Evolutionary conservation across 2,329 filamentous ascomycete genomes (phyloP).

Genomic region (Xylariomycetidae sp.): DNA sequence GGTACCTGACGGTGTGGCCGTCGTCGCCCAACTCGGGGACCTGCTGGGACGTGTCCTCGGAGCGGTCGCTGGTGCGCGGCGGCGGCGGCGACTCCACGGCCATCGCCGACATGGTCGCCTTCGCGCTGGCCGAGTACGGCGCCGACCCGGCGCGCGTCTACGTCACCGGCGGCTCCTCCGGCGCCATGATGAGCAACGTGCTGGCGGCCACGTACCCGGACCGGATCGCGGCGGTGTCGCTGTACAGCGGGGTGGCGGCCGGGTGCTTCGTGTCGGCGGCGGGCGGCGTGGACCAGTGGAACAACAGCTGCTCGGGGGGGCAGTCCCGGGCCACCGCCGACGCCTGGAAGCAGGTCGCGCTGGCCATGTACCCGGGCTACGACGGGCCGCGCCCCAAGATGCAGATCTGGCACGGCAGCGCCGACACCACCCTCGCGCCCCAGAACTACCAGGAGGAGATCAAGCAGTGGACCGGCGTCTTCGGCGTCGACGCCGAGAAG

Average conservation of each 20-base stretch:
- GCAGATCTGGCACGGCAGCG: constrained; percentile 52
- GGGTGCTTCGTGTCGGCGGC: constrained; percentile 35
- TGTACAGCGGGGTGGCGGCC: constrained; percentile 35
- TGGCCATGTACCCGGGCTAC: constrained; percentile 44
- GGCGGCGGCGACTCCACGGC: constrained; percentile 31
- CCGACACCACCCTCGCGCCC: constrained; percentile 42
- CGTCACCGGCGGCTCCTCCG: constrained; percentile 30
- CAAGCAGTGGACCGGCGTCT: constrained; percentile 49
- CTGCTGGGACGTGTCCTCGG: constrained; percentile 54
- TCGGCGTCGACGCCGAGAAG: constrained; percentile 34
- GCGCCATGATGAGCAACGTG: constrained; percentile 35
- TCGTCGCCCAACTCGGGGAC: constrained; percentile 39
- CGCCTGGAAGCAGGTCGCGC: constrained; percentile 41
- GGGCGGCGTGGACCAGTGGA: constrained; percentile 42
- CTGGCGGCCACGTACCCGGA: constrained; percentile 37
- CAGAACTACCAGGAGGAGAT: constrained; percentile 53
- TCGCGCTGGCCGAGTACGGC: constrained; percentile 26
- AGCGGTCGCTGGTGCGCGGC: constrained; percentile 27
- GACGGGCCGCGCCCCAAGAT: constrained; percentile 44
- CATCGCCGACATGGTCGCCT: constrained; percentile 32
- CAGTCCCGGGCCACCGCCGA: constrained; percentile 35
- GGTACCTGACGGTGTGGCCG: constrained; percentile 44
- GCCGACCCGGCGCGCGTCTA: constrained; percentile 25
- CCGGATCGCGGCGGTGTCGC: constrained; percentile 31
- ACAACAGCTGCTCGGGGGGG: constrained; percentile 42